Conservation (phyloP, 2,329 filamentous ascomycete genomes). For the Colletotrichum graminicola region DNA sequence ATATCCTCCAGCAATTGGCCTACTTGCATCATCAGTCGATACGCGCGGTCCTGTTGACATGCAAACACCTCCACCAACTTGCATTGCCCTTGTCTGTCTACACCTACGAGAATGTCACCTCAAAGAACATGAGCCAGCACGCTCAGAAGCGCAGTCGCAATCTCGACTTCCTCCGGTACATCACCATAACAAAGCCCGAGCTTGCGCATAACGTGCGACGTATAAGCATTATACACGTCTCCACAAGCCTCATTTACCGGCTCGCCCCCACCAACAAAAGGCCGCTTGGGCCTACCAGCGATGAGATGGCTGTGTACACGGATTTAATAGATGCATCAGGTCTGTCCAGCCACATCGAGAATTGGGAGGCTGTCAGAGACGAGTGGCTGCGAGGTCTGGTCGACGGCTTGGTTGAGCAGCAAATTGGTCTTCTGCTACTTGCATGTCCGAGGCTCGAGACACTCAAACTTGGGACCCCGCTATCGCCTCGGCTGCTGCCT, state of each 20-base stretch:
- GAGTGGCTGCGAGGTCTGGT: slow-evolving; percentile 11
- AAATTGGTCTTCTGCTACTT: slow-evolving; percentile 8
- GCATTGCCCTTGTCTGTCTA: slow-evolving; percentile 8
- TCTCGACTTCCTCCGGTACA: slow-evolving; percentile 14
- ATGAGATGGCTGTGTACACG: slow-evolving; percentile 3
- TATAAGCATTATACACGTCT: slow-evolving; percentile 13
- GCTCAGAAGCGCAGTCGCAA: slow-evolving; percentile 20
- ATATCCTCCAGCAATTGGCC: slow-evolving; percentile 6
- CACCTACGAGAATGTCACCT: slow-evolving; percentile 4
- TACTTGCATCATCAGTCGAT: slow-evolving; percentile 6
- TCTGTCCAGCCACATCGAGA: background rate
- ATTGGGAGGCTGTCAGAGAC: background rate
- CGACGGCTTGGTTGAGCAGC: slow-evolving; percentile 15
- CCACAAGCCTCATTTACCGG: slow-evolving; percentile 18
- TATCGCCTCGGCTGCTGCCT: slow-evolving; percentile 10
- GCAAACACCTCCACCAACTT: slow-evolving; percentile 9
- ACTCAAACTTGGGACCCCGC: slow-evolving; percentile 15
- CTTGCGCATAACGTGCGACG: slow-evolving; percentile 5
- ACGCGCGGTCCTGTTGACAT: slow-evolving; percentile 1
- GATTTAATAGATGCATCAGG: slow-evolving; percentile 6
- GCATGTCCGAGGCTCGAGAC: slow-evolving; percentile 11
- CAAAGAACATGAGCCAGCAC: slow-evolving; percentile 12
- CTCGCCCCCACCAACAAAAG: slow-evolving; percentile 12
- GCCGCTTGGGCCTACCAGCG: slow-evolving; percentile 9
- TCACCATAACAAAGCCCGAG: slow-evolving; percentile 10